phyloP scores from a whole-genome alignment of 2,329 filamentous ascomycete species.

The Ophiocordyceps camponoti-floridani region DNA sequence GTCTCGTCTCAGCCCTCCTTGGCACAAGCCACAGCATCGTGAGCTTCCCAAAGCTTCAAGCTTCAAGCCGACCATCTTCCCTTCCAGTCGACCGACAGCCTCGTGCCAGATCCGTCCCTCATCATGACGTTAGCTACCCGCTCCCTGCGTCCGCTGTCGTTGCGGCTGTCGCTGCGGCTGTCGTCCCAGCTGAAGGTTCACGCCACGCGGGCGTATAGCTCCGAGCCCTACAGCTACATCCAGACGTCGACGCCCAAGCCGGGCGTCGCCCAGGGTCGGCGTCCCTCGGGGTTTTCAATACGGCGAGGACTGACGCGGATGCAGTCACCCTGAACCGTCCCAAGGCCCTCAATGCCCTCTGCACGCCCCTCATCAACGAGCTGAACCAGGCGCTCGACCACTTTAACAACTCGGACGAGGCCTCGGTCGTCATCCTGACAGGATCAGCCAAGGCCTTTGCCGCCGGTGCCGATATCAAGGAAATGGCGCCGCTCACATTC shows the following conservation, averaged over 20 bases:
- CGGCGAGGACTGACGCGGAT: background rate
- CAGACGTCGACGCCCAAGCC: constrained; percentile 28
- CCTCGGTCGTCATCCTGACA: constrained; percentile 68
- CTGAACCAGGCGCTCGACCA: constrained; percentile 61
- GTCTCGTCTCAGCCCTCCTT: no score
- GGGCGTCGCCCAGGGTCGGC: constrained; percentile 74
- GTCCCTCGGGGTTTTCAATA: background rate
- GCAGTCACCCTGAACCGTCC: constrained; percentile 84
- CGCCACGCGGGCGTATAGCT: background rate
- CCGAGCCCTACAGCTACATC: constrained; percentile 1
- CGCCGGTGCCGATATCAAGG: constrained; percentile 95
- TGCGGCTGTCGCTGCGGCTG: background rate
- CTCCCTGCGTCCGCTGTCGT: background rate
- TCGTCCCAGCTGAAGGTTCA: background rate
- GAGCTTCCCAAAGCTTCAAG: background rate
- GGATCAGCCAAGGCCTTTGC: constrained; percentile 84
- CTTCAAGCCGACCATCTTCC: background rate
- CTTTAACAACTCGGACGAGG: constrained; percentile 51
- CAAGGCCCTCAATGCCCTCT: constrained; percentile 88
- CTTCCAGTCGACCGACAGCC: no score
- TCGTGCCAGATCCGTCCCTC: no score
- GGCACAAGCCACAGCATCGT: background rate
- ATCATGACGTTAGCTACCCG: background rate
- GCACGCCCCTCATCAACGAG: constrained; percentile 76
- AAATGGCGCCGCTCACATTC: constrained; percentile 91